These are phyloP conservation scores for Biscutella laevigata DNA, from an alignment of 441 rosid genomes.

Conservation along the genomic window DNA sequence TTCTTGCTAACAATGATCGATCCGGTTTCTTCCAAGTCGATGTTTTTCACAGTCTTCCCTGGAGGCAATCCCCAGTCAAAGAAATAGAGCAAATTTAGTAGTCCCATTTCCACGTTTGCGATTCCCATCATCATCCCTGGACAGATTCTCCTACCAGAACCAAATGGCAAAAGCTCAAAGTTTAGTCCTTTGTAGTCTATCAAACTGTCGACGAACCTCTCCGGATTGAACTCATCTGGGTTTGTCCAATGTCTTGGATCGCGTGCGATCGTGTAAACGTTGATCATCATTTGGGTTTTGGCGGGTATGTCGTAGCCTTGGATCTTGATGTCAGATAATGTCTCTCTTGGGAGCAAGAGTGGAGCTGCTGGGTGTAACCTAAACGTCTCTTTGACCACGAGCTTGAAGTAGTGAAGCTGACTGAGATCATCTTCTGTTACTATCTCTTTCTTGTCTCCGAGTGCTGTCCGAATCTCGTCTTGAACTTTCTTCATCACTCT, in stretches of 20 bases:
- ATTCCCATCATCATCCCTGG: conserved; percentile 11
- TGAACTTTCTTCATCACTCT: conserved; percentile 35
- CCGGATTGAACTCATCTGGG: conserved; percentile 26
- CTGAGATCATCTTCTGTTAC: conserved; percentile 34
- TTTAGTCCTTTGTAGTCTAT: not conserved
- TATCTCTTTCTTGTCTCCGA: conserved; percentile 33
- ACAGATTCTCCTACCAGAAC: conserved; percentile 25
- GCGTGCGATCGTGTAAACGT: conserved; percentile 20
- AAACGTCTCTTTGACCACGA: conserved; percentile 40
- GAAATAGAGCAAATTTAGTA: too few relatives aligned
- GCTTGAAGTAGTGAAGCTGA: conserved; percentile 31
- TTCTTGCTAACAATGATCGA: too few relatives aligned
- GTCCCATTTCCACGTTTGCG: conserved; percentile 7
- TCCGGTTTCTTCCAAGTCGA: conserved; percentile 23
- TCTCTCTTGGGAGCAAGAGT: conserved; percentile 34
- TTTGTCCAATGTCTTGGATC: conserved; percentile 27
- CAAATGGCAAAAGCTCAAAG: conserved; percentile 24
- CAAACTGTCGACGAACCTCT: conserved; percentile 23
- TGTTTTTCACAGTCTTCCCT: conserved; percentile 10
- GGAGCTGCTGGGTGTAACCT: conserved; percentile 50
- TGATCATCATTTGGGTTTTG: conserved; percentile 14
- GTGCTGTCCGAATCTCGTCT: conserved; percentile 31
- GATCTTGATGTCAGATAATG: conserved; percentile 27
- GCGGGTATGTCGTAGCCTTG: conserved; percentile 19
- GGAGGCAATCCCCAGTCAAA: conserved; percentile 36